phyloP scores from a whole-genome alignment of 108 stramenopile species.

The Epipyxis sp. region DNA sequence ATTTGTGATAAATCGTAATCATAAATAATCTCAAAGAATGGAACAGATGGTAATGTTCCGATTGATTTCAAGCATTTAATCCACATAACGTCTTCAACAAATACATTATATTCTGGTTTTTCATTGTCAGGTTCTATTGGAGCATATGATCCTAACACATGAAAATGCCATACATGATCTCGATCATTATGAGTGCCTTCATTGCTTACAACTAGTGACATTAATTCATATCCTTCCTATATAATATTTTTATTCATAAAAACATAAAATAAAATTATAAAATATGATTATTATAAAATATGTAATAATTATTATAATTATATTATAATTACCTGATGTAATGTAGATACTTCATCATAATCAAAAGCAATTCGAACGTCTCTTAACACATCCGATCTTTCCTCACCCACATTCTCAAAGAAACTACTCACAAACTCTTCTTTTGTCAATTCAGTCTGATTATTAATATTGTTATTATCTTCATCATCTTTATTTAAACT shows the following conservation, averaged over 20 bases:
- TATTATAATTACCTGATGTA: too few relatives aligned
- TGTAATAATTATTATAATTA: too few relatives aligned
- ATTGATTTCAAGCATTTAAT: slow-evolving; percentile 8
- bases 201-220: neutral
- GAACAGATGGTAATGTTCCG: neutral
- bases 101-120: too few relatives aligned
- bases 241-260: too few relatives aligned
- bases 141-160: neutral
- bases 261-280: too few relatives aligned
- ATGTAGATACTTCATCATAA: slow-evolving; percentile 5
- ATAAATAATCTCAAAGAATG: neutral
- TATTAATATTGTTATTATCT: neutral
- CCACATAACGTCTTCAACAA: neutral
- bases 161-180: slow-evolving; percentile 12
- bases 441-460: neutral
- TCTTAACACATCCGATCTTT: neutral
- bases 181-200: neutral
- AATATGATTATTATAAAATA: too few relatives aligned
- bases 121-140: neutral
- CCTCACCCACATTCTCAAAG: neutral
- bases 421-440: neutral
- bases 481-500: neutral
- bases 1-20: slow-evolving; percentile 5
- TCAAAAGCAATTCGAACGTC: neutral
- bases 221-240: neutral